A percentile compares a stretch with the other conserved stretches of the same genome.
Conservation (phyloP, 106 monocot genomes). For the Apostasia shenzhenica region DNA sequence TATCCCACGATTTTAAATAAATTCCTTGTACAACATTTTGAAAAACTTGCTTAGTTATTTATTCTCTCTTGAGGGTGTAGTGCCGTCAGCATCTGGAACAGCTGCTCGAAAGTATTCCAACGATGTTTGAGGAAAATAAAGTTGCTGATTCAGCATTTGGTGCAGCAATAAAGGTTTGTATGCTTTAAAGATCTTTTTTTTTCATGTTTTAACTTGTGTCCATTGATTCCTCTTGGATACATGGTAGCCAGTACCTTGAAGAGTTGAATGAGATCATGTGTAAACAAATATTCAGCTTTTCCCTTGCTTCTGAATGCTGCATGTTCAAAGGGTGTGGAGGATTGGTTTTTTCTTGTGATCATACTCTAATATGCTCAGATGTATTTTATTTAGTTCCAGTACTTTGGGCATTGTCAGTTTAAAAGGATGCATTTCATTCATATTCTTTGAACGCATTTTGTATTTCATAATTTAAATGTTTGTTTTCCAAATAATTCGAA, state of each 20-base stretch:
- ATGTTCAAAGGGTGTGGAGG: no score
- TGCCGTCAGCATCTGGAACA: conserved; percentile 90
- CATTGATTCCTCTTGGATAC: neutral
- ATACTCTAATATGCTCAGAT: no score
- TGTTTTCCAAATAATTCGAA: neutral
- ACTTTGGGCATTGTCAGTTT: no score
- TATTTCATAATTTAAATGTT: neutral
- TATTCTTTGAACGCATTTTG: no score
- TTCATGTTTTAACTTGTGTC: neutral
- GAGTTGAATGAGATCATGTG: no score
- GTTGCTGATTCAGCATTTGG: conserved; percentile 95
- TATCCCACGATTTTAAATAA: neutral
- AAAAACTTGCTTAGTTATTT: conserved; percentile 19
- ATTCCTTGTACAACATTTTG: neutral
- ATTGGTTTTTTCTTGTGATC: no score
- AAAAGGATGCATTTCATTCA: no score
- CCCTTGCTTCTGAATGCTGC: no score
- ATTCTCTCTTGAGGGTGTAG: conserved; percentile 40
- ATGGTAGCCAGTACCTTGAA: neutral
- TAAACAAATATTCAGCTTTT: no score
- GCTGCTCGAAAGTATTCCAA: conserved; percentile 85
- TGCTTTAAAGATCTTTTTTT: neutral
- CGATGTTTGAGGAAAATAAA: conserved; percentile 82
- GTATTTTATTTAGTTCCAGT: no score
- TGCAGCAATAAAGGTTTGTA: conserved; percentile 77